Evolutionary conservation across 345 rosid genomes (phyloP), one percentile per base, ranked within the genome.

Genomic region (Carallia pectinifolia): DNA sequence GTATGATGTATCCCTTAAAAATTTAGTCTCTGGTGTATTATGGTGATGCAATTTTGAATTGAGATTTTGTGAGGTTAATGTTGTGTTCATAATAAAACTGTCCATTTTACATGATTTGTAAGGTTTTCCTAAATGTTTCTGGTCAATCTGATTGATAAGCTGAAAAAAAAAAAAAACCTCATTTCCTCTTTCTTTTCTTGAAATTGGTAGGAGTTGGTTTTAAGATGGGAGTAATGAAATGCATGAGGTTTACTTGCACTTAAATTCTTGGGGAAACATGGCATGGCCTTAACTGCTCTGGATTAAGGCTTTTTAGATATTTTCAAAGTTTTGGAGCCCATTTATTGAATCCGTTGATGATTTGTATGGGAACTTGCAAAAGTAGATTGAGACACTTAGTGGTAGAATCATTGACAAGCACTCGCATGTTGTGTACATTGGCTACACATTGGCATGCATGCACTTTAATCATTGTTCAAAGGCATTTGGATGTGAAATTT

Each of bases 1-100:
- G 99, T 92, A 87, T 52, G 65, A 31, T 53, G 8, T 60, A 60
- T 69, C 47, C 37, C 66, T 38, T 44, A 37, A 2, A 44, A 17
- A 3, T 48, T 74, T 50, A 37, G 27, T 62, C 66, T 38, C 12
- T 69, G 3, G 6, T n/a, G 33, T 74, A 67, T 40, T 59, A 6
- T n/a, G 23, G 53, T 54, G 37, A 38, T 27, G 19, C 38, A 33
- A 15, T 30, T 52, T 53, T 55, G 60, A 3, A 19, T 55, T 23
- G 4, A 55, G 8, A 8, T 19, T 19, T 23, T 27, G 17, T 53
- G 37, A 29, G 7, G 1, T 27, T 52, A 27, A 67, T 27, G 50
- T 13, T 44, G 4, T 44, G 16, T 55, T 23, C 60, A 23, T 8
- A 23, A 13, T 55, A 7, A 55, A 7, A 4, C 4, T 55, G 30